Conservation (phyloP, 2,329 filamentous ascomycete genomes). For the Pseudogymnoascus sp. region DNA sequence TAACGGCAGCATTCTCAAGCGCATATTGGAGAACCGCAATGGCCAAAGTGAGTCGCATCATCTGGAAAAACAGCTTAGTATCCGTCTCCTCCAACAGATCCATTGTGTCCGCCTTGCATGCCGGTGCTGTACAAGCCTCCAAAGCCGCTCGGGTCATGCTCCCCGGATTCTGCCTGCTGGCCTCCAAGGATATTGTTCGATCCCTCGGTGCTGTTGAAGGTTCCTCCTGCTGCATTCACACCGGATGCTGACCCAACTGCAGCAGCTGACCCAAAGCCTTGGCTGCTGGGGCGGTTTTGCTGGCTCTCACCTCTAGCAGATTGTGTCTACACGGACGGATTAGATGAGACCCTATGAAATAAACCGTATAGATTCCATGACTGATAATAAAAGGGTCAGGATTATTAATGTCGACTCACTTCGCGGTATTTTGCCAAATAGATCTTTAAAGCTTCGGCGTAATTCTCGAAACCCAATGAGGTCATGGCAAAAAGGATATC, state of each 20-base stretch:
- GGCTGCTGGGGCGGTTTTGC: constrained; percentile 40
- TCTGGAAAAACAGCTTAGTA: constrained; percentile 32
- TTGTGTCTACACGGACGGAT: constrained; percentile 50
- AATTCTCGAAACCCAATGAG: constrained; percentile 97
- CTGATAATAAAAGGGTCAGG: constrained; percentile 3
- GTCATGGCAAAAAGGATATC: constrained; percentile 99
- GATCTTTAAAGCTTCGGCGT: constrained; percentile 94
- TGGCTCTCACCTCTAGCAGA: constrained; percentile 57
- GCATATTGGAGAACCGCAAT: background rate
- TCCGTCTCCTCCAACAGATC: constrained; percentile 42
- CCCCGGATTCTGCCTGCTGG: constrained; percentile 24
- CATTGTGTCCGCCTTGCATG: constrained; percentile 49
- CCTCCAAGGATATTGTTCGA: constrained; percentile 28
- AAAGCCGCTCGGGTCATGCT: constrained; percentile 30
- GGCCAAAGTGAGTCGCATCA: background rate
- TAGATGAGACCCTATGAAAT: constrained; percentile 33
- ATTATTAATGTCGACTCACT: constrained; percentile 49
- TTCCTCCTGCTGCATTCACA: constrained; percentile 22
- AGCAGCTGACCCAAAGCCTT: constrained; percentile 40
- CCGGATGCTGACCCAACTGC: constrained; percentile 30
- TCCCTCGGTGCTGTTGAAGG: constrained; percentile 25
- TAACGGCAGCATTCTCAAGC: constrained; percentile 3
- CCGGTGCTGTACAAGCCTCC: constrained; percentile 37
- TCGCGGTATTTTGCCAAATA: constrained; percentile 97
- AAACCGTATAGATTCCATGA: background rate